Conservation (phyloP, 257 asterid genomes). For the Rauvolfia tetraphylla region DNA sequence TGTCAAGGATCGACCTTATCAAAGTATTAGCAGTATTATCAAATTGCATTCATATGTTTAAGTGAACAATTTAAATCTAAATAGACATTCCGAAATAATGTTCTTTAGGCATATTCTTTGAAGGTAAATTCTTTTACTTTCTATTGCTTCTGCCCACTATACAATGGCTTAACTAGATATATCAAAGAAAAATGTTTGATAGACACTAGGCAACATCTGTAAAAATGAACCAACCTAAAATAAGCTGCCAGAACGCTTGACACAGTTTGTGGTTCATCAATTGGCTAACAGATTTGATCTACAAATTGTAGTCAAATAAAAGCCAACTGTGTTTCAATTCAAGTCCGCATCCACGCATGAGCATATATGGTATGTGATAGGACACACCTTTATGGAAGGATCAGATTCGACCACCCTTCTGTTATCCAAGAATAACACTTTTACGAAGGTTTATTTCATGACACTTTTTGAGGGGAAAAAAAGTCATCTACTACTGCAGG, state of each 20-base stretch:
- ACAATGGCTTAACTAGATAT: background rate
- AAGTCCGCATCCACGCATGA: background rate
- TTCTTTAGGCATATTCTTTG: background rate
- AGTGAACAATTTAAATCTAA: background rate
- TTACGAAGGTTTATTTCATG: background rate
- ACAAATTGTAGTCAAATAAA: background rate
- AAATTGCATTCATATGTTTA: background rate
- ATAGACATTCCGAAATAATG: background rate
- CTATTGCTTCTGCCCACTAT: background rate
- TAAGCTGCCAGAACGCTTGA: background rate
- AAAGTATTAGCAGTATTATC: background rate
- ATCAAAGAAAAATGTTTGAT: background rate
- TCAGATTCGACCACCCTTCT: background rate
- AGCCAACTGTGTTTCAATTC: background rate
- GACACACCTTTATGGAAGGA: background rate
- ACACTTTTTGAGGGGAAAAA: background rate
- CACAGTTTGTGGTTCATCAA: background rate
- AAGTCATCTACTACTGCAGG: no score
- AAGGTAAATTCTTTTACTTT: background rate
- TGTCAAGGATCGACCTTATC: background rate
- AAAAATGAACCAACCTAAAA: background rate
- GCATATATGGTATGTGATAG: background rate
- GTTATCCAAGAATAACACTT: background rate
- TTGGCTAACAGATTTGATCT: background rate
- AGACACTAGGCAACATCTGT: background rate